Conservation (phyloP, 2,329 filamentous ascomycete genomes). For the Pseudopyricularia javanii region DNA sequence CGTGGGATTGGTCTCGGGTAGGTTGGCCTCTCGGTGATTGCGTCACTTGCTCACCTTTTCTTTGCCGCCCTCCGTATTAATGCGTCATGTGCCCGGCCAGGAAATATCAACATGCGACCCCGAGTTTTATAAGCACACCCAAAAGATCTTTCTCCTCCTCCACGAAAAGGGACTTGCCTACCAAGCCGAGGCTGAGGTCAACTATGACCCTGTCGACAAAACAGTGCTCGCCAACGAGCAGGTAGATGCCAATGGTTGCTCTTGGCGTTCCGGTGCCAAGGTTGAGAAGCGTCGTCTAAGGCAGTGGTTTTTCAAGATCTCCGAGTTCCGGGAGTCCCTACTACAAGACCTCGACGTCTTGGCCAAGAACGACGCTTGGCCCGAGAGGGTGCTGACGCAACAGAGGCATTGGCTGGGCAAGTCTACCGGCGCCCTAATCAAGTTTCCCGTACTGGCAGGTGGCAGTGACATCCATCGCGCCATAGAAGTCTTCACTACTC, state of each 20-base stretch:
- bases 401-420: conserved; percentile 83
- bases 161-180: conserved; percentile 66
- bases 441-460: conserved; percentile 43
- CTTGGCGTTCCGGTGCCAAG: conserved; percentile 77
- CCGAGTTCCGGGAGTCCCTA: conserved; percentile 61
- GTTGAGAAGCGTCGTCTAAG: conserved; percentile 69
- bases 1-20: conserved; percentile 75
- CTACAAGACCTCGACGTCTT: conserved; percentile 59
- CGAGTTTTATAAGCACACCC: conserved; percentile 79
- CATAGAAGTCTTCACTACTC: conserved; percentile 70
- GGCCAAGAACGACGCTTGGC: conserved; percentile 56
- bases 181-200: conserved; percentile 72
- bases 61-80: background rate
- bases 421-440: conserved; percentile 59
- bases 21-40: conserved; percentile 18
- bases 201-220: conserved; percentile 81
- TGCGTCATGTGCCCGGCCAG: conserved; percentile 26
- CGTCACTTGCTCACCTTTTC: background rate
- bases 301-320: conserved; percentile 87
- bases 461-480: conserved; percentile 22
- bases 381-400: conserved; percentile 69
- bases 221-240: conserved; percentile 90
- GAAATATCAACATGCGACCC: conserved; percentile 78
- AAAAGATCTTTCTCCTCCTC: conserved; percentile 71
- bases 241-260: conserved; percentile 73